Conservation (phyloP, 331 rosid genomes). For the Dryas integrifolia region DNA sequence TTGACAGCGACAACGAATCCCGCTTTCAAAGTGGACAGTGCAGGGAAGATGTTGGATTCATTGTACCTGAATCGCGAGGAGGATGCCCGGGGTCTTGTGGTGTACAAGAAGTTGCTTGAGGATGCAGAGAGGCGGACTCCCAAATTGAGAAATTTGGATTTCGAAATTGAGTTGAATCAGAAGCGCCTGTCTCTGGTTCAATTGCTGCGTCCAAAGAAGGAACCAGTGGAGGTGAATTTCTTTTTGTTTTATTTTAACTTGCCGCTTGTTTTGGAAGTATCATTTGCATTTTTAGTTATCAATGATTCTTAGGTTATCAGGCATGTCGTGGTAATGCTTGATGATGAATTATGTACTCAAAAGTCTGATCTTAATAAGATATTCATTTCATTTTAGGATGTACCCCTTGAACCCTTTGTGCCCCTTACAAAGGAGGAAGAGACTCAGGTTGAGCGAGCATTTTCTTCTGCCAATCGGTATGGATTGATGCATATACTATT, state of each 20-base stretch:
- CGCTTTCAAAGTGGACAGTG: constrained; percentile 36
- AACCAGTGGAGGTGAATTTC: constrained; percentile 48
- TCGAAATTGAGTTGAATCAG: constrained; percentile 53
- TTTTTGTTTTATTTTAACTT: not conserved
- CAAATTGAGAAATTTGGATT: constrained; percentile 36
- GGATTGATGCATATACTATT: constrained; percentile 21
- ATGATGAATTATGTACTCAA: not conserved
- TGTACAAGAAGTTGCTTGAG: constrained; percentile 65
- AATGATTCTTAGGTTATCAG: not conserved
- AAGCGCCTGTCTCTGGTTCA: constrained; percentile 32
- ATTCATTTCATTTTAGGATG: constrained; percentile 41
- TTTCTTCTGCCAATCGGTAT: constrained; percentile 54
- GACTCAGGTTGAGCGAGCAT: constrained; percentile 51
- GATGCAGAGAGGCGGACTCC: constrained; percentile 29
- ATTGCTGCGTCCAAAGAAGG: constrained; percentile 48
- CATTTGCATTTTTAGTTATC: not conserved
- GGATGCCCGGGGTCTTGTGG: constrained; percentile 31
- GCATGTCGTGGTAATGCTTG: not conserved
- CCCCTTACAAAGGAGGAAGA: constrained; percentile 66
- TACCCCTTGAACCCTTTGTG: constrained; percentile 53
- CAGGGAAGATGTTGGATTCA: constrained; percentile 38
- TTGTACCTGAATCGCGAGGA: constrained; percentile 36
- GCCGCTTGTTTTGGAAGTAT: not conserved
- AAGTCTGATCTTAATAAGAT: constrained; percentile 14
- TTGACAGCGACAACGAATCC: constrained; percentile 29